Conservation (phyloP, 495 filamentous ascomycete species). For the Zalerion maritima region DNA sequence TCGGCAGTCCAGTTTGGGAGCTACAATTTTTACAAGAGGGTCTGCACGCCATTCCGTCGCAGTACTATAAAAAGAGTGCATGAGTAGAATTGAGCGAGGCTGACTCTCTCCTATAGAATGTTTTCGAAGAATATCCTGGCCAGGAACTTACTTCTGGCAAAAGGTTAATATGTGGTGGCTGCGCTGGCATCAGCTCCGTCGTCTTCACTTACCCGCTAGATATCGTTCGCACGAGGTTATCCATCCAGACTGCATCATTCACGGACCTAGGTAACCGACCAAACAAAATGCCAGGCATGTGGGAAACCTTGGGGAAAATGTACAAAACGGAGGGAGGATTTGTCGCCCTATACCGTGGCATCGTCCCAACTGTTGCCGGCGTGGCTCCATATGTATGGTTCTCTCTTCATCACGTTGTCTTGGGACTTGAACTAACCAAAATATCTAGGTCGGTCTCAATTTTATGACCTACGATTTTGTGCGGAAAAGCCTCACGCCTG, state of each 20-base stretch:
- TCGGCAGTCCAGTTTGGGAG: slow-evolving; percentile 96
- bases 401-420: not conserved
- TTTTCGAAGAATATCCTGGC: slow-evolving; percentile 59
- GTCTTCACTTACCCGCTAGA: slow-evolving; percentile 69
- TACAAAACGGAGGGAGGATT: slow-evolving; percentile 84
- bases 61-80: not conserved
- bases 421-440: slow-evolving; percentile 11
- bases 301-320: slow-evolving; percentile 64
- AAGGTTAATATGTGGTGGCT: slow-evolving; percentile 70
- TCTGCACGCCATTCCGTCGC: slow-evolving; percentile 28
- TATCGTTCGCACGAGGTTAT: slow-evolving; percentile 88
- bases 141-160: slow-evolving; percentile 50
- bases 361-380: slow-evolving; percentile 83
- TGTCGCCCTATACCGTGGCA: slow-evolving; percentile 74
- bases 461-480: slow-evolving; percentile 95
- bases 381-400: slow-evolving; percentile 82
- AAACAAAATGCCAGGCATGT: slow-evolving; percentile 81
- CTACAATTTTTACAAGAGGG: slow-evolving; percentile 93
- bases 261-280: slow-evolving; percentile 45
- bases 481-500: slow-evolving; percentile 69
- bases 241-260: slow-evolving; percentile 93
- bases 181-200: slow-evolving; percentile 90
- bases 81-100: not conserved
- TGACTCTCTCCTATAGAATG: slow-evolving; percentile 28
- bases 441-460: slow-evolving; percentile 70